Conservation (phyloP, 139 green algal genomes). For the Chlamydomonas sphaeroides region DNA sequence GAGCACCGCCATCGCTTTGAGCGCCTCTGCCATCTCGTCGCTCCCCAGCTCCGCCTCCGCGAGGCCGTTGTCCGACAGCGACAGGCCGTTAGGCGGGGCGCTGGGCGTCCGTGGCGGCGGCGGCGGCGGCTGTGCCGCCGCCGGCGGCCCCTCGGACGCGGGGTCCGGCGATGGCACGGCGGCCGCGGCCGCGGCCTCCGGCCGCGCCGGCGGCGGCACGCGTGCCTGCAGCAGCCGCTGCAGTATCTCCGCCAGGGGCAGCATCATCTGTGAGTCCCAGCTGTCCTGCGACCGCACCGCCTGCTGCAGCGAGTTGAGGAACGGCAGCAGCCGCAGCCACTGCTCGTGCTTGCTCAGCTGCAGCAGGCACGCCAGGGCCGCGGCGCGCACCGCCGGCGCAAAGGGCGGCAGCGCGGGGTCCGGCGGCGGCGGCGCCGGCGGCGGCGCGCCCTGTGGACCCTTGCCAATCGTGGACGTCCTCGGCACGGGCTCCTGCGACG, state of each 20-base stretch:
- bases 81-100: neutral
- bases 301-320: neutral
- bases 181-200: neutral
- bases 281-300: neutral
- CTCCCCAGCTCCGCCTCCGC: neutral
- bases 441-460: too few species aligned
- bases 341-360: constrained; percentile 37
- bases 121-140: too few species aligned
- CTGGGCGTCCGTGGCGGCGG: neutral
- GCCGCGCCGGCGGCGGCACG: neutral
- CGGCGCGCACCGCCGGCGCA: constrained; percentile 27
- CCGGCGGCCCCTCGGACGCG: neutral
- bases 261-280: neutral
- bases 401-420: constrained; percentile 36
- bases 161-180: neutral
- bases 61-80: neutral
- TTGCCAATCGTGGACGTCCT: too few species aligned
- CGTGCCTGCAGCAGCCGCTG: neutral
- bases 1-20: constrained; percentile 20
- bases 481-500: too few species aligned
- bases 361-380: constrained; percentile 26
- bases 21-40: neutral
- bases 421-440: constrained; percentile 2
- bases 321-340: constrained; percentile 6
- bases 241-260: constrained; percentile 4